Evolutionary conservation across 495 filamentous ascomycete species (phyloP).

Genomic region (Achaetomiella virescens): DNA sequence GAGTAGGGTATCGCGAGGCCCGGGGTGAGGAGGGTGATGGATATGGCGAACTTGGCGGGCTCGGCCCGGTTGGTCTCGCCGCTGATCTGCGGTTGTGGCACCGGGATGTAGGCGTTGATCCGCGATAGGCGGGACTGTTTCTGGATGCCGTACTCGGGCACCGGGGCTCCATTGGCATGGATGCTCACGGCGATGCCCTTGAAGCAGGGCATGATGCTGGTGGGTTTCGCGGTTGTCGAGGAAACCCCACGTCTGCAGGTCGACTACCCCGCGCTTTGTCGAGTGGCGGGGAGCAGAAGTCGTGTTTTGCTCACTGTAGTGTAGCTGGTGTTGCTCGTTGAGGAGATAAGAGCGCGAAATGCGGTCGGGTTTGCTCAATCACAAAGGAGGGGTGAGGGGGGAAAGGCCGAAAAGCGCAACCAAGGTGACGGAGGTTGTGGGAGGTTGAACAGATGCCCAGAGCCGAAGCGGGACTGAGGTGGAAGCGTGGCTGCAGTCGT

Average conservation of each 20-base stretch:
- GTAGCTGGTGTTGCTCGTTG: background rate
- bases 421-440: too few relatives aligned
- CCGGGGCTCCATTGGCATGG: constrained; percentile 80
- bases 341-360: background rate
- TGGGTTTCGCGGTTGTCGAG: background rate
- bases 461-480: too few relatives aligned
- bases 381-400: background rate
- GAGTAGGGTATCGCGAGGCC: constrained; percentile 86
- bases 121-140: constrained; percentile 84
- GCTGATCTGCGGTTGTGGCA: constrained; percentile 77
- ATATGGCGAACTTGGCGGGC: constrained; percentile 91
- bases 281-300: background rate
- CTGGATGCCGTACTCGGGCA: constrained; percentile 90
- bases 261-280: constrained; percentile 9
- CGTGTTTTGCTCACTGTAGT: background rate
- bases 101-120: constrained; percentile 94
- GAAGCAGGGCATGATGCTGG: constrained; percentile 80
- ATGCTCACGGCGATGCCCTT: constrained; percentile 96
- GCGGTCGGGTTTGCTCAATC: background rate
- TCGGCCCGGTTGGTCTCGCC: constrained; percentile 66
- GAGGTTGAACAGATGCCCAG: too few relatives aligned
- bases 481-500: too few relatives aligned
- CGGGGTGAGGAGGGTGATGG: constrained; percentile 88
- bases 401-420: background rate
- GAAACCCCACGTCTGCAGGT: constrained; percentile 5